Evolutionary conservation across 176 grass and related monocot genomes (phyloP).

Genomic region (Triticum turgidum): DNA sequence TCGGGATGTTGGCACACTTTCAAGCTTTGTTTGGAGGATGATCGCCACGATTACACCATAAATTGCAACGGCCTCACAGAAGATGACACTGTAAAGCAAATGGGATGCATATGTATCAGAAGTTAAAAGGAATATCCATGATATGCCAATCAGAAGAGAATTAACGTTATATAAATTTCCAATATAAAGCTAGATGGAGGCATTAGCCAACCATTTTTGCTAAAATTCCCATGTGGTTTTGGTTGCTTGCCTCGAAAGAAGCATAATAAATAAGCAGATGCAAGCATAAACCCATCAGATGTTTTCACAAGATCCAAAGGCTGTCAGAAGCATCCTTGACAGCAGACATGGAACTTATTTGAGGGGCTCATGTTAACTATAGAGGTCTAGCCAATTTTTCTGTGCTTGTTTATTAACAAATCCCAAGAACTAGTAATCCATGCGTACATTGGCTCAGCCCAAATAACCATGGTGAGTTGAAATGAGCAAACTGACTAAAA

Average conservation of each 20-base stretch:
- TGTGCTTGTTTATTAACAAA: neutral
- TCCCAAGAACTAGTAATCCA: neutral
- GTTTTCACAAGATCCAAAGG: neutral
- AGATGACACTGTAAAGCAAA: conserved; percentile 74
- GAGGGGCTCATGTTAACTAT: neutral
- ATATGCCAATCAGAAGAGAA: neutral
- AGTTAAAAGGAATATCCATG: neutral
- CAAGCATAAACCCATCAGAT: neutral
- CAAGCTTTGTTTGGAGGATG: conserved; percentile 97
- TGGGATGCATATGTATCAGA: conserved; percentile 15
- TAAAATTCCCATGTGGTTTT: neutral
- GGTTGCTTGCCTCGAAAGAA: neutral
- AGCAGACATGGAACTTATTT: conserved; percentile 1
- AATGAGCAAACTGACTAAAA: conserved; percentile 7
- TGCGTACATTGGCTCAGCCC: neutral
- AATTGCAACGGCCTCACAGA: conserved; percentile 97
- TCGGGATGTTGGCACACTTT: conserved; percentile 72
- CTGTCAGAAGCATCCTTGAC: neutral
- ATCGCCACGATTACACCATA: conserved; percentile 99
- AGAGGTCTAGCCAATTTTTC: neutral
- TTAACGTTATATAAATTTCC: neutral
- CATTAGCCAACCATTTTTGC: conserved; percentile 2
- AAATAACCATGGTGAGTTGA: neutral
- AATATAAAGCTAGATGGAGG: conserved; percentile 1
- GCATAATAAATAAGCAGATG: conserved; percentile 10